Conservation (phyloP, 495 filamentous ascomycete genomes). For the Paragyromitra xinjiangensis region DNA sequence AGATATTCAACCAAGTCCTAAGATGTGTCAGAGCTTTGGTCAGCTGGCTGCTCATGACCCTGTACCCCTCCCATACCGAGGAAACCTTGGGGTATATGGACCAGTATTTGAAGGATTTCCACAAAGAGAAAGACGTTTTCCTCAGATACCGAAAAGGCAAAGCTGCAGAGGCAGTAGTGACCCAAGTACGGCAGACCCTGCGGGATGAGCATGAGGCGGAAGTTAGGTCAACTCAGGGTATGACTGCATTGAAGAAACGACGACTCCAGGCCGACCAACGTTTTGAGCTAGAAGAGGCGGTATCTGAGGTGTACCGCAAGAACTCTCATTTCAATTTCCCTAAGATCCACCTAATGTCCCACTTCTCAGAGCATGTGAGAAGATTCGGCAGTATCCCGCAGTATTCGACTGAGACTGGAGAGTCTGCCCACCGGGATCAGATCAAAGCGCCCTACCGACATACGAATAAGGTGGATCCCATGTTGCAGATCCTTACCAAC, state of each 20-base stretch:
- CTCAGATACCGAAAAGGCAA: not conserved
- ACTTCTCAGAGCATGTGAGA: not conserved
- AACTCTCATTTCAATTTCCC: not conserved
- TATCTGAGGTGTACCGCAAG: not conserved
- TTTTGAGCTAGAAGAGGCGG: not conserved
- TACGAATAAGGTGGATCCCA: not conserved
- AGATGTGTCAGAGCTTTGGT: not conserved
- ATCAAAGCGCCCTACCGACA: not conserved
- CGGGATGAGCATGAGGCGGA: not conserved
- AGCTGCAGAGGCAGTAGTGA: no score
- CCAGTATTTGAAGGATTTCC: not conserved
- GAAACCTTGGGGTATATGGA: not conserved
- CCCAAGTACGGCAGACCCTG: not conserved
- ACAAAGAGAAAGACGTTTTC: not conserved
- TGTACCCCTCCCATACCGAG: not conserved
- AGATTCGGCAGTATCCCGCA: conserved; percentile 1
- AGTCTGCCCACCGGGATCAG: not conserved
- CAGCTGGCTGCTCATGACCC: not conserved
- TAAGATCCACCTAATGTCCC: not conserved
- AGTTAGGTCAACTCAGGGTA: not conserved
- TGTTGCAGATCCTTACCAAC: not conserved
- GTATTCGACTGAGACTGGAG: not conserved
- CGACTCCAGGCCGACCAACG: not conserved
- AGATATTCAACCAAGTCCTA: not conserved
- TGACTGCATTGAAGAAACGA: not conserved